Base-by-base conservation (phyloP, 345 rosid species). In the Nephelium lappaceum region DNA sequence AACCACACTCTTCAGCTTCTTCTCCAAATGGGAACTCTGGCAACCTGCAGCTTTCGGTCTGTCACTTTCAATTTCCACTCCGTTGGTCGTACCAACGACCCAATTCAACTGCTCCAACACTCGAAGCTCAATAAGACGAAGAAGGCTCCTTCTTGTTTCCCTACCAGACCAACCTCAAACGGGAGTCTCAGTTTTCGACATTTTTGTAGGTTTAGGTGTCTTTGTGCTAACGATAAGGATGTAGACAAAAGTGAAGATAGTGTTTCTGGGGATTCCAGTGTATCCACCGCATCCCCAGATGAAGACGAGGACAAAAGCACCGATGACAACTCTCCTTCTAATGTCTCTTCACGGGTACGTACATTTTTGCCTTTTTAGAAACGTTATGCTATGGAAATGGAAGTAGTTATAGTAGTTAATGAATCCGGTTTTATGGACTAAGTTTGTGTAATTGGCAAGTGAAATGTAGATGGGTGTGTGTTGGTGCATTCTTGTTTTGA, bases 1-100 rank as follows among this genome's bases (percentile, higher is more conserved):
- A n/a, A n/a, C 71, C 6, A 71, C 63, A 11, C 8, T 8, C n/a
- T 66, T 41, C 67, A 14, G 42, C 0, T 38, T 5, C 15, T 16
- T 64, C 43, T 76, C 69, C 27, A 75, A 51, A 92, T 92, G 97
- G 94, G 91, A 51, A 88, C 97, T 77, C 90, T 92, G 45, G 80
- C 90, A 31, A 89, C 89, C 89, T 87, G 81, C 72, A 88, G 86
- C 47, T 87, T 88, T 41, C 79, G 85, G 70, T 76, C 87, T 18
- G 73, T 86, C 45, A 82, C 73, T 80, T 80, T 83, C 78, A 80
- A 79, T 60, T 76, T 80, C 77, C 86, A 86, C 72, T 72, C 90
- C 55, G 75, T 67, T 66, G 69, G 70, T 25, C 42, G 58, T 0
- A 39, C 8, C 73, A 77, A 55, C 27, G 83, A 72, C 9, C 83